Evolutionary conservation across 2,329 filamentous ascomycete species (phyloP).

Genomic region (Cladosporium sp.): DNA sequence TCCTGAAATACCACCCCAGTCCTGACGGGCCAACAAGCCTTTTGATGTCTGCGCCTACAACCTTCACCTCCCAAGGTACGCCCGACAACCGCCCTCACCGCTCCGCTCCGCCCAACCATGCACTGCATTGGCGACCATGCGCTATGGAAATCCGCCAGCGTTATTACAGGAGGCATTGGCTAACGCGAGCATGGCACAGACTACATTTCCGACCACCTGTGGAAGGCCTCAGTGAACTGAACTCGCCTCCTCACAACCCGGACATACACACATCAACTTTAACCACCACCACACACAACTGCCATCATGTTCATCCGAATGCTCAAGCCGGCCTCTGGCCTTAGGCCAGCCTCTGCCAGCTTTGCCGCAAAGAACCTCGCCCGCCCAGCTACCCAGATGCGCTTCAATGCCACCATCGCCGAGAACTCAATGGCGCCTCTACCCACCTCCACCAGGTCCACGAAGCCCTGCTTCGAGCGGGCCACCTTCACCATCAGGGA

Average conservation of each 20-base stretch:
- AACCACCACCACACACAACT: slow-evolving; percentile 34
- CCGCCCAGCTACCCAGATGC: slow-evolving; percentile 50
- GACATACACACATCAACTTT: slow-evolving; percentile 26
- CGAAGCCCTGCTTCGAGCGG: slow-evolving; percentile 71
- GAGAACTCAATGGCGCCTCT: slow-evolving; percentile 67
- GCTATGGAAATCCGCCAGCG: background rate
- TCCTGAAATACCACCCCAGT: slow-evolving; percentile 6
- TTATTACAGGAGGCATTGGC: slow-evolving; percentile 2
- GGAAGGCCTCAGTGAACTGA: slow-evolving; percentile 68
- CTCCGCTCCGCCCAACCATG: slow-evolving; percentile 28
- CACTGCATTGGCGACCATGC: slow-evolving; percentile 33
- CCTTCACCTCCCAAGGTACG: slow-evolving; percentile 58
- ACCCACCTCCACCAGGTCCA: slow-evolving; percentile 57
- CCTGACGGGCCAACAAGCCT: slow-evolving; percentile 27
- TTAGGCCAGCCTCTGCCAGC: slow-evolving; percentile 42
- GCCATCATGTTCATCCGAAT: slow-evolving; percentile 61
- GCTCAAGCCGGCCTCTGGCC: slow-evolving; percentile 53
- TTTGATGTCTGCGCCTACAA: slow-evolving; percentile 53
- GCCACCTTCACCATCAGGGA: slow-evolving; percentile 96
- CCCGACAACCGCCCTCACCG: slow-evolving; percentile 25
- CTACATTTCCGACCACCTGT: slow-evolving; percentile 71
- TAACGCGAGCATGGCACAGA: slow-evolving; percentile 45
- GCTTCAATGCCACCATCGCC: slow-evolving; percentile 64
- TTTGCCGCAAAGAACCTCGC: slow-evolving; percentile 51
- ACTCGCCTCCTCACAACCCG: slow-evolving; percentile 32